A percentile compares a stretch with the other conserved stretches of the same genome.
These are phyloP conservation scores for Cercophora scortea DNA, from an alignment of 495 filamentous ascomycete genomes.

Conservation along the genomic window DNA sequence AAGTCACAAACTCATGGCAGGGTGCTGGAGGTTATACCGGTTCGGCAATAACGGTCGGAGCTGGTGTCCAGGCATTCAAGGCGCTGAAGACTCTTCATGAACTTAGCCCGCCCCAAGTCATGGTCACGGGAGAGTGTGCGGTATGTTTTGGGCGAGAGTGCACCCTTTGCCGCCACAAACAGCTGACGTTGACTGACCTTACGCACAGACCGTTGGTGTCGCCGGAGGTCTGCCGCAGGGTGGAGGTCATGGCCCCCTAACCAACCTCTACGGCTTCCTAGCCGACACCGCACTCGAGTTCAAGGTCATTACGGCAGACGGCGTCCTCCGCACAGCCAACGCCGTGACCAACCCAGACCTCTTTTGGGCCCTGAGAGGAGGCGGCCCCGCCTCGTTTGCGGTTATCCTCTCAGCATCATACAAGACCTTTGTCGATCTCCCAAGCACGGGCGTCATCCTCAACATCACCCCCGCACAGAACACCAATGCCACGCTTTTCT, in stretches of 20 bases:
- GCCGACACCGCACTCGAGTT: constrained; percentile 48
- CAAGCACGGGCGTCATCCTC: constrained; percentile 30
- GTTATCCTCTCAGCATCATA: constrained; percentile 46
- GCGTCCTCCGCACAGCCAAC: constrained; percentile 43
- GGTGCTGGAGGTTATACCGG: constrained; percentile 32
- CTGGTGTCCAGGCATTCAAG: constrained; percentile 38
- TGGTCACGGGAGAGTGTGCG: constrained; percentile 40
- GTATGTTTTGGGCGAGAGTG: constrained; percentile 15
- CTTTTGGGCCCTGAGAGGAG: constrained; percentile 59
- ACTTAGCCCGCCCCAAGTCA: constrained; percentile 37
- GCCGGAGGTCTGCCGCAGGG: constrained; percentile 49
- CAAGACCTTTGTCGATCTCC: constrained; percentile 38
- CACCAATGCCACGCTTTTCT: constrained; percentile 29
- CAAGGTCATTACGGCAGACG: constrained; percentile 51
- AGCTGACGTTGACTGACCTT: constrained; percentile 32
- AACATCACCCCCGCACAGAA: constrained; percentile 31
- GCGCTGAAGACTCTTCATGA: constrained; percentile 36
- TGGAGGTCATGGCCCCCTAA: constrained; percentile 51
- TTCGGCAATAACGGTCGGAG: constrained; percentile 38
- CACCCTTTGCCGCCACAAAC: background rate
- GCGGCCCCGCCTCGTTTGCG: constrained; percentile 50
- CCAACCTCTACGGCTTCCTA: constrained; percentile 42
- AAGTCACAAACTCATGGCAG: constrained; percentile 28
- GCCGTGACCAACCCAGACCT: constrained; percentile 46
- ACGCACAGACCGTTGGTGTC: constrained; percentile 41